Evolutionary conservation across 441 rosid species (phyloP).

Genomic region (Capsella rubella): DNA sequence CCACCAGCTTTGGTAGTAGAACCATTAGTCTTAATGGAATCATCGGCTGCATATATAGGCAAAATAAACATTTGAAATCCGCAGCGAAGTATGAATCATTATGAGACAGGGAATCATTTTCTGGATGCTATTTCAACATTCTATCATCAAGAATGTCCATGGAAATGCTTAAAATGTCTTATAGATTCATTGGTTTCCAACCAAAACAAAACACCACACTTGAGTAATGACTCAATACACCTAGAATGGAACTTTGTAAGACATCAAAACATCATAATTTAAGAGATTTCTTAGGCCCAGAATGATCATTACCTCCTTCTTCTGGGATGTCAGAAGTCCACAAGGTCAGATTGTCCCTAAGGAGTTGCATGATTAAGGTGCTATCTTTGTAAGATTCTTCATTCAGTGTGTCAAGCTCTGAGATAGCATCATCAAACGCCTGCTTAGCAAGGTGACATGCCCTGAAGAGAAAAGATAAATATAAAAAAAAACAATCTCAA

Average conservation of each 20-base stretch:
- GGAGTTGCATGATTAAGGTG: conserved; percentile 81
- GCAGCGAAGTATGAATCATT: background rate
- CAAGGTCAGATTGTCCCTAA: conserved; percentile 76
- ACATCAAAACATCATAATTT: conserved; percentile 8
- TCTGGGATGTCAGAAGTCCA: conserved; percentile 77
- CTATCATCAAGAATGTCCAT: conserved; percentile 22
- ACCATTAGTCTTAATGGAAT: conserved; percentile 42
- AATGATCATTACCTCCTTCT: conserved; percentile 45
- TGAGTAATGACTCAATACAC: conserved; percentile 7
- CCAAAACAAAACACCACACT: background rate
- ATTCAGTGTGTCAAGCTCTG: conserved; percentile 73
- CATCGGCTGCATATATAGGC: conserved; percentile 34
- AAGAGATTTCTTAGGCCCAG: conserved; percentile 22
- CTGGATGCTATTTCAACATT: conserved; percentile 10
- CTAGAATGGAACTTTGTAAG: background rate
- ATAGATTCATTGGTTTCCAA: background rate
- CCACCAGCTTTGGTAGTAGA: conserved; percentile 38
- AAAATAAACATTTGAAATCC: conserved; percentile 9
- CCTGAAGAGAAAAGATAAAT: conserved; percentile 18
- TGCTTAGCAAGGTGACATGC: conserved; percentile 52
- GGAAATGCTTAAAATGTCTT: conserved; percentile 6
- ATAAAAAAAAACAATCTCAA: conserved; percentile 4
- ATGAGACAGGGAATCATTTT: background rate
- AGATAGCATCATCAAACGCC: conserved; percentile 80
- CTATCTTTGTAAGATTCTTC: conserved; percentile 88